Conservation (phyloP, 345 rosid genomes). For the rapeseed (Brassica napus) region DNA sequence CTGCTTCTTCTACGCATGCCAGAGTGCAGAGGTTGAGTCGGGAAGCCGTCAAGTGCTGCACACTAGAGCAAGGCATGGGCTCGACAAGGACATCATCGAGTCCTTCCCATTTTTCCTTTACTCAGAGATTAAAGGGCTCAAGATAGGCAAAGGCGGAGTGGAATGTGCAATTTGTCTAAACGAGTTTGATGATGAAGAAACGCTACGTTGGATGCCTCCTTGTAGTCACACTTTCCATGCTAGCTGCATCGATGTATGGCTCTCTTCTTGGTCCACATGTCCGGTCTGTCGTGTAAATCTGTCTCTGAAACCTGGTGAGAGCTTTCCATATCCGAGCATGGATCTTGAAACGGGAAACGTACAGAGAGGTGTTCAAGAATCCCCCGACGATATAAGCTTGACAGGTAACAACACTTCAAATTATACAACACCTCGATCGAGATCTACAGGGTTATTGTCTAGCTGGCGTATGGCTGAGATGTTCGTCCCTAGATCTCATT, state of each 20-base stretch:
- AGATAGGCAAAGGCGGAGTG: slow-evolving; percentile 50
- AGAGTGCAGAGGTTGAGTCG: background rate
- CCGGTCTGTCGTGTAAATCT: slow-evolving; percentile 72
- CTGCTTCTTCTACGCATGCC: background rate
- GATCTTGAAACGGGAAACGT: slow-evolving; percentile 39
- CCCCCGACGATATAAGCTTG: slow-evolving; percentile 21
- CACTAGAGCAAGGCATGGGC: slow-evolving; percentile 36
- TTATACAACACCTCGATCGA: slow-evolving; percentile 43
- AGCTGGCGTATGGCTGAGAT: slow-evolving; percentile 44
- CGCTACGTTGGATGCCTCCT: slow-evolving; percentile 69
- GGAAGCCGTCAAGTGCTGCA: slow-evolving; percentile 1
- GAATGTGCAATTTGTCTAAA: slow-evolving; percentile 79
- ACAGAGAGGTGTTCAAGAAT: background rate
- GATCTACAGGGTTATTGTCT: slow-evolving; percentile 50
- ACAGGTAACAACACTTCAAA: slow-evolving; percentile 20
- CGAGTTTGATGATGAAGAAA: slow-evolving; percentile 62
- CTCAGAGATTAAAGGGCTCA: slow-evolving; percentile 56
- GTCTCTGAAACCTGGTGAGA: slow-evolving; percentile 21
- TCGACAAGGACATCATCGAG: slow-evolving; percentile 49
- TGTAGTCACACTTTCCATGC: slow-evolving; percentile 76
- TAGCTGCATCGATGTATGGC: slow-evolving; percentile 74
- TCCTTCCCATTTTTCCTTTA: slow-evolving; percentile 67
- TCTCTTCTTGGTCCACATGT: slow-evolving; percentile 59
- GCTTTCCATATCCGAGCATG: slow-evolving; percentile 1
- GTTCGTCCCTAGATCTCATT: slow-evolving; percentile 58